A percentile compares a stretch with the other conserved stretches of the same genome.
Conservation (phyloP, 345 rosid genomes). For the Cardiospermum halicacabum region DNA sequence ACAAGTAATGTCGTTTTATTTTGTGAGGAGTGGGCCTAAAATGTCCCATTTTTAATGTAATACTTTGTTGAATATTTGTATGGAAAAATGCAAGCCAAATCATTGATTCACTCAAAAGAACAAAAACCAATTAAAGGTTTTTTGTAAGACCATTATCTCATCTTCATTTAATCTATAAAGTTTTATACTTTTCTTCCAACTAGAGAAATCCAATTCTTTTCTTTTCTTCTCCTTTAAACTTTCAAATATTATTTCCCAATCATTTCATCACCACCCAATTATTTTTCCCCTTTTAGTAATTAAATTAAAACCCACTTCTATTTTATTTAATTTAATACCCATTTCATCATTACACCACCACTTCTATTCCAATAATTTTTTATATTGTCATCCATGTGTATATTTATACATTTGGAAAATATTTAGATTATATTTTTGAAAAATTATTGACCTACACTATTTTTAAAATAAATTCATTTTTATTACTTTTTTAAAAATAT, state of each 20-base stretch:
- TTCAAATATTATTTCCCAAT: slow-evolving; percentile 31
- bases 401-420: too few relatives aligned
- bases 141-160: neutral
- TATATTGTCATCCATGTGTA: too few relatives aligned
- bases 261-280: slow-evolving; percentile 25
- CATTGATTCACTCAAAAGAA: slow-evolving; percentile 20
- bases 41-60: slow-evolving; percentile 25
- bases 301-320: slow-evolving; percentile 8
- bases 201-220: slow-evolving; percentile 25
- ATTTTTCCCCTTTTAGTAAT: too few relatives aligned
- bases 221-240: slow-evolving; percentile 16
- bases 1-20: neutral
- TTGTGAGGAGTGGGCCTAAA: slow-evolving; percentile 20
- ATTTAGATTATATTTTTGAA: too few relatives aligned
- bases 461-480: too few relatives aligned
- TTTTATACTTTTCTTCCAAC: slow-evolving; percentile 35
- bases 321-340: slow-evolving; percentile 13
- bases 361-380: slow-evolving; percentile 6
- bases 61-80: slow-evolving; percentile 35
- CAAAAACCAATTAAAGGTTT: slow-evolving; percentile 18
- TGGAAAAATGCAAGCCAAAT: slow-evolving; percentile 27
- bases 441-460: too few relatives aligned
- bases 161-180: slow-evolving; percentile 30
- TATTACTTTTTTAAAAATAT: too few relatives aligned
- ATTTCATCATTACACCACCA: slow-evolving; percentile 9